These are phyloP conservation scores for Avena insularis DNA, from an alignment of 176 grass and related monocot species.

Conservation along the genomic window DNA sequence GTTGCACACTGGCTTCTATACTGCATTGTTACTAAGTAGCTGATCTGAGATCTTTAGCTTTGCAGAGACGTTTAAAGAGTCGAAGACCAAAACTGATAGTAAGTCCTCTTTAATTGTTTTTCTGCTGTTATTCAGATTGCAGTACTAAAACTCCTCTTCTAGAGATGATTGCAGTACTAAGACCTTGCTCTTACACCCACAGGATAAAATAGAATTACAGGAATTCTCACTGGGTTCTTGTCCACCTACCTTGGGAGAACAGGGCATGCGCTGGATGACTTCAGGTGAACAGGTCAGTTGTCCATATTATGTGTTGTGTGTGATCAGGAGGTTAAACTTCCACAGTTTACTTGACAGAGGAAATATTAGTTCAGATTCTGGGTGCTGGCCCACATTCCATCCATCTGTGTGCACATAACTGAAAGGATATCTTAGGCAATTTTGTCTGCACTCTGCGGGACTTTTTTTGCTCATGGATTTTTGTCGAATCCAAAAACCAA, in stretches of 20 bases:
- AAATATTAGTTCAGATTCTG: slow-evolving; percentile 9
- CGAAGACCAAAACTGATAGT: slow-evolving; percentile 86
- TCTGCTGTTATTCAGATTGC: slow-evolving; percentile 37
- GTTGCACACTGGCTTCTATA: slow-evolving; percentile 7
- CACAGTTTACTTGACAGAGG: slow-evolving; percentile 31
- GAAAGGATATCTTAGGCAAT: slow-evolving; percentile 5
- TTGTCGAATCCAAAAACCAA: neutral
- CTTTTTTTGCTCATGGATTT: slow-evolving; percentile 25
- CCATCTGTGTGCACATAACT: neutral
- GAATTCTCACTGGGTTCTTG: slow-evolving; percentile 85
- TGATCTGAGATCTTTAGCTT: slow-evolving; percentile 43
- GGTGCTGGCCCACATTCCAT: neutral
- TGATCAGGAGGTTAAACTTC: slow-evolving; percentile 13
- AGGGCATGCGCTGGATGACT: slow-evolving; percentile 86
- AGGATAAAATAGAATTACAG: slow-evolving; percentile 98
- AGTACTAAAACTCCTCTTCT: slow-evolving; percentile 34
- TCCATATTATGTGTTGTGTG: slow-evolving; percentile 30
- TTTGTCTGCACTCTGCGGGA: neutral
- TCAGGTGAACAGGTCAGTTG: slow-evolving; percentile 69
- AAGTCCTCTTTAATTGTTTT: slow-evolving; percentile 51
- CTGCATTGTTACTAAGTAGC: slow-evolving; percentile 17
- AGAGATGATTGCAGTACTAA: slow-evolving; percentile 37
- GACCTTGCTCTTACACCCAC: slow-evolving; percentile 29
- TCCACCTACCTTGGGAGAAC: slow-evolving; percentile 80
- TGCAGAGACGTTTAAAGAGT: slow-evolving; percentile 85